A percentile compares a stretch with the other conserved stretches of the same genome.
Conservation (phyloP, 2,329 filamentous ascomycete species). For the Fusarium sp. region DNA sequence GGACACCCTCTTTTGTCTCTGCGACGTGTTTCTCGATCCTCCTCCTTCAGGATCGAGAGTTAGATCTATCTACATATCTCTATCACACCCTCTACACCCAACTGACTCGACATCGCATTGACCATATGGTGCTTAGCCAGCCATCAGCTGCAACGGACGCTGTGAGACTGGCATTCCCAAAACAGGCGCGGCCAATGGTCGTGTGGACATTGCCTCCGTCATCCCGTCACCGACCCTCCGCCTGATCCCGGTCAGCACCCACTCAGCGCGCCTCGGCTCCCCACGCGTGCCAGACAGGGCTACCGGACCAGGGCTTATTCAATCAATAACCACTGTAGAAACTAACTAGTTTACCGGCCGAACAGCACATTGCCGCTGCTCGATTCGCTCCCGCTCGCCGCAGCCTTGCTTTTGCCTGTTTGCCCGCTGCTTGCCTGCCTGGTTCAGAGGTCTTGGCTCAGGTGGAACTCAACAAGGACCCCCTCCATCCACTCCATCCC, state of each 20-base stretch:
- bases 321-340: not conserved
- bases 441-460: not conserved
- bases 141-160: not conserved
- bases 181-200: not conserved
- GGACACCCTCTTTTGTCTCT: not conserved
- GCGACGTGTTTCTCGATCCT: not conserved
- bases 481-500: not conserved
- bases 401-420: constrained; percentile 30
- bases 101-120: not conserved
- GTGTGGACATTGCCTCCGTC: constrained; percentile 14
- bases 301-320: constrained; percentile 1
- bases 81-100: not conserved
- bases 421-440: not conserved
- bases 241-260: constrained; percentile 28
- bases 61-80: not conserved
- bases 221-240: constrained; percentile 35
- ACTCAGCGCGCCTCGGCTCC: constrained; percentile 29
- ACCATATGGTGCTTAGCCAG: constrained; percentile 5
- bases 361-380: constrained; percentile 3
- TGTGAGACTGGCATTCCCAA: constrained; percentile 4
- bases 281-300: constrained; percentile 31
- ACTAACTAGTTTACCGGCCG: not conserved
- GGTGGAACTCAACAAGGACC: not conserved
- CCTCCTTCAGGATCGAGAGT: not conserved
- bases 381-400: constrained; percentile 15